Conservation (phyloP, 2,329 filamentous ascomycete species). For the Didymellaceae sp. region DNA sequence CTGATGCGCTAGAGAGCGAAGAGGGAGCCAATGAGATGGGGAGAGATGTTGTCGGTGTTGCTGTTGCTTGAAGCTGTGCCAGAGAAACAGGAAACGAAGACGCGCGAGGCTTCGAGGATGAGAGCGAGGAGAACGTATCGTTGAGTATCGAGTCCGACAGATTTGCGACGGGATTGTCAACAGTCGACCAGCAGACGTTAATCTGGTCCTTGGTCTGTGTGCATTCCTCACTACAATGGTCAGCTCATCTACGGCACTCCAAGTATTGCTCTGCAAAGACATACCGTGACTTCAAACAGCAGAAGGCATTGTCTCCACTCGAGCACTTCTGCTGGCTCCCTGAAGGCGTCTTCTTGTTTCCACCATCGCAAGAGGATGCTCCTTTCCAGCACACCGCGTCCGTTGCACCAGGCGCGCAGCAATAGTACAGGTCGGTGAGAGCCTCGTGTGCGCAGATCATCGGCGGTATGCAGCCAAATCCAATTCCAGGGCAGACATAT, state of each 20-base stretch:
- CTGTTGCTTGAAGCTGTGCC: slow-evolving; percentile 13
- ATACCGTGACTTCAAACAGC: slow-evolving; percentile 23
- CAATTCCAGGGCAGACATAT: slow-evolving; percentile 16
- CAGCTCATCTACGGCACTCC: neutral
- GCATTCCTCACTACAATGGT: slow-evolving; percentile 25
- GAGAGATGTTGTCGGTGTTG: slow-evolving; percentile 9
- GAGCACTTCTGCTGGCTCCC: slow-evolving; percentile 20
- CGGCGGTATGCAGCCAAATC: slow-evolving; percentile 19
- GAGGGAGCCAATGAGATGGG: slow-evolving; percentile 1
- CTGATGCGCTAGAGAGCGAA: neutral
- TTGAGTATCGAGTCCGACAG: slow-evolving; percentile 16
- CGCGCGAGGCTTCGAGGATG: slow-evolving; percentile 14
- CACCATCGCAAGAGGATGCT: slow-evolving; percentile 11
- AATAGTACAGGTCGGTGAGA: slow-evolving; percentile 24
- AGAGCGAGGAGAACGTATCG: slow-evolving; percentile 23
- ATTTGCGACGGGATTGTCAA: slow-evolving; percentile 18
- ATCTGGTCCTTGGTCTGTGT: slow-evolving; percentile 23
- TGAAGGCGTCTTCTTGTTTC: slow-evolving; percentile 9
- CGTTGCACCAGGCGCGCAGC: slow-evolving; percentile 19
- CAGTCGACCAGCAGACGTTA: slow-evolving; percentile 28
- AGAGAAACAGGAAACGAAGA: slow-evolving; percentile 9
- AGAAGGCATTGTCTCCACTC: slow-evolving; percentile 17
- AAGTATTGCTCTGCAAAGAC: neutral
- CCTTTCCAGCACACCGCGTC: slow-evolving; percentile 22
- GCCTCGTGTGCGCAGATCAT: slow-evolving; percentile 21